phyloP scores from a whole-genome alignment of 176 grass and related monocot species.

The Eleusine coracana region DNA sequence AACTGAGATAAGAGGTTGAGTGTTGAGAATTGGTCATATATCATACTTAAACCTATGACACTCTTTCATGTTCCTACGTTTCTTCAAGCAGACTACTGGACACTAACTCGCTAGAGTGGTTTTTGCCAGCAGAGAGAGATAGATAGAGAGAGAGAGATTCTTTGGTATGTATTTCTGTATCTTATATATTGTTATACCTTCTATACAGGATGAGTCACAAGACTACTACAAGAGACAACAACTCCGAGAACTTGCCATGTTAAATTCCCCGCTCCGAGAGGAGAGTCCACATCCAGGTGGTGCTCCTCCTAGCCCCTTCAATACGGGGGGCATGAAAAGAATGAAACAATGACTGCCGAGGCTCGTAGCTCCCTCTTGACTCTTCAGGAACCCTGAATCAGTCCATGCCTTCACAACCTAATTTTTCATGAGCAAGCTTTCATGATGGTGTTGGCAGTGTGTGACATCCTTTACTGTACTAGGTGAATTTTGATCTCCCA shows the following conservation, averaged over 20 bases:
- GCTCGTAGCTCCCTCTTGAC: conserved; percentile 43
- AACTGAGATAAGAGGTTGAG: neutral
- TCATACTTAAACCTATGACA: neutral
- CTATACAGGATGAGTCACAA: conserved; percentile 61
- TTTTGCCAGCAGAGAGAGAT: neutral
- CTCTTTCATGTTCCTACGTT: neutral
- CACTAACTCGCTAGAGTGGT: neutral
- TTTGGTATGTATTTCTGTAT: neutral
- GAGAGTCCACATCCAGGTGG: conserved; percentile 56
- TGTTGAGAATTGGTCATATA: neutral
- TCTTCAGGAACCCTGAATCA: conserved; percentile 30
- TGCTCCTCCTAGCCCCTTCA: conserved; percentile 57
- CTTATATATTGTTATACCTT: neutral
- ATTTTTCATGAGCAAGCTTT: conserved; percentile 64
- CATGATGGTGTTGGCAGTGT: conserved; percentile 49
- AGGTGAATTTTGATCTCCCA: conserved; percentile 58
- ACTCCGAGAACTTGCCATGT: conserved; percentile 67
- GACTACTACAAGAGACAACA: conserved; percentile 74
- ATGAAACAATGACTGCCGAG: conserved; percentile 59
- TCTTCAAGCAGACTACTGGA: conserved; percentile 5
- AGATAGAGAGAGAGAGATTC: neutral
- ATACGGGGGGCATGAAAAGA: conserved; percentile 66
- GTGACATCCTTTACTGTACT: conserved; percentile 45
- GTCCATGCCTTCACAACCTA: conserved; percentile 53
- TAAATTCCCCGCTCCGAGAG: conserved; percentile 67